A percentile compares a stretch with the other conserved stretches of the same genome.
Evolutionary conservation across 305 asterid genomes (phyloP).

Genomic region (Fraxinus platypoda): DNA sequence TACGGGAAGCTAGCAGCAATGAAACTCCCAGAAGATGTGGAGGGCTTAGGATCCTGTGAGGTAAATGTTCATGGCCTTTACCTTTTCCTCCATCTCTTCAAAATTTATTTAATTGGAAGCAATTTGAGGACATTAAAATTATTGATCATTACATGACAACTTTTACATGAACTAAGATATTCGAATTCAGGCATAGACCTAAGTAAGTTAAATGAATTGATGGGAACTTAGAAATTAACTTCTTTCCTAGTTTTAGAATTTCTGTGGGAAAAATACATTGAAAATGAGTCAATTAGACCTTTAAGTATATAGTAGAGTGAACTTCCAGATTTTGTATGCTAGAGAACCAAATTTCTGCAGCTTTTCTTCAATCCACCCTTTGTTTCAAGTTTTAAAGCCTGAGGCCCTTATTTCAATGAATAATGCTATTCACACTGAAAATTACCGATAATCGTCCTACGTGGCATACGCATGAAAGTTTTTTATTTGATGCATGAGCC

Average conservation of each 20-base stretch:
- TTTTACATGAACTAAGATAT: neutral
- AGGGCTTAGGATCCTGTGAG: conserved; percentile 85
- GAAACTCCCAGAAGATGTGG: conserved; percentile 71
- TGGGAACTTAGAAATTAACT: neutral
- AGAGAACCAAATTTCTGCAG: neutral
- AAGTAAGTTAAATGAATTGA: neutral
- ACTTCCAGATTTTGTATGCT: neutral
- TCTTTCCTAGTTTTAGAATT: neutral
- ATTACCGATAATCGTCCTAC: no score
- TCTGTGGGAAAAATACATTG: neutral
- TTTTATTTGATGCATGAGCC: no score
- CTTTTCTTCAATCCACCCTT: neutral
- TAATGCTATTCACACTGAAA: no score
- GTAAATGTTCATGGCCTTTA: conserved; percentile 27
- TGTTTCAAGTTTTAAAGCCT: neutral
- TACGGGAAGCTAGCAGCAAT: conserved; percentile 78
- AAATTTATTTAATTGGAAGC: neutral
- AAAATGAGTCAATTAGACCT: neutral
- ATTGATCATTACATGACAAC: neutral
- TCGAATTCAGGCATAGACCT: neutral
- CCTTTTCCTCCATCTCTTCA: neutral
- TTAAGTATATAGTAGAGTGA: neutral
- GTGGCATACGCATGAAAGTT: no score
- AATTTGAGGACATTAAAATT: neutral
- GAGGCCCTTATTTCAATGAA: neutral